A percentile compares a stretch with the other conserved stretches of the same genome.
These are phyloP conservation scores for Aspergillus diversus DNA, from an alignment of 495 filamentous ascomycete species.

Conservation along the genomic window DNA sequence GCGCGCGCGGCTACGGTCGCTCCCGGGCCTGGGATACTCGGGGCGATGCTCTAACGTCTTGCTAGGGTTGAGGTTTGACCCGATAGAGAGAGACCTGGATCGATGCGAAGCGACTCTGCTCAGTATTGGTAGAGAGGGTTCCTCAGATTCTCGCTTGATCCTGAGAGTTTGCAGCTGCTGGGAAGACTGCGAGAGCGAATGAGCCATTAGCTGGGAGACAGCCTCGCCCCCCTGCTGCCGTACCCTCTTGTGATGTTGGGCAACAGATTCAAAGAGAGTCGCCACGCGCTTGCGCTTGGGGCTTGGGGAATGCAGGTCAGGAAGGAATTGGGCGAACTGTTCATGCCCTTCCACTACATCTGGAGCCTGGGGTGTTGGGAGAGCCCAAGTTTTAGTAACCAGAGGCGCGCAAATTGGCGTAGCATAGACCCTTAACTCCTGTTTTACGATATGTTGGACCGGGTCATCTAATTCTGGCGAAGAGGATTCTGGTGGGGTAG, in stretches of 20 bases:
- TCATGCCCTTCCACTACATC: conserved; percentile 23
- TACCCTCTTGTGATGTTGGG: conserved; percentile 56
- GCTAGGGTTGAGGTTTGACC: conserved; percentile 35
- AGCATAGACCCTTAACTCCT: conserved; percentile 48
- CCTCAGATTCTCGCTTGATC: conserved; percentile 48
- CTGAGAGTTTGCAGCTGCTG: conserved; percentile 41
- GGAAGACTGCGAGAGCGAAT: conserved; percentile 36
- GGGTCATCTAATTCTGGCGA: conserved; percentile 34
- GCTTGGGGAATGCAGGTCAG: conserved; percentile 45
- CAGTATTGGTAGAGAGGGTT: conserved; percentile 38
- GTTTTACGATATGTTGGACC: neutral
- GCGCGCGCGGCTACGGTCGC: conserved; percentile 24
- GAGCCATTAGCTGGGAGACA: conserved; percentile 59
- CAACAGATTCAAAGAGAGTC: conserved; percentile 62
- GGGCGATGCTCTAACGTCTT: conserved; percentile 25
- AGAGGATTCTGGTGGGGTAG: conserved; percentile 53
- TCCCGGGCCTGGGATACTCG: conserved; percentile 28
- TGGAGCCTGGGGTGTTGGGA: conserved; percentile 37
- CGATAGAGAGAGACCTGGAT: conserved; percentile 44
- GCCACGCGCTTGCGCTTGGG: conserved; percentile 60
- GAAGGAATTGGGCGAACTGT: conserved; percentile 43
- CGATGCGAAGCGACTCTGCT: conserved; percentile 38
- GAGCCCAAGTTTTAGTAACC: conserved; percentile 38
- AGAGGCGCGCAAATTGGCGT: conserved; percentile 40
- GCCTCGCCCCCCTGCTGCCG: conserved; percentile 58